phyloP scores from a whole-genome alignment of 2,329 filamentous ascomycete species.

The Fusarium sp. region DNA sequence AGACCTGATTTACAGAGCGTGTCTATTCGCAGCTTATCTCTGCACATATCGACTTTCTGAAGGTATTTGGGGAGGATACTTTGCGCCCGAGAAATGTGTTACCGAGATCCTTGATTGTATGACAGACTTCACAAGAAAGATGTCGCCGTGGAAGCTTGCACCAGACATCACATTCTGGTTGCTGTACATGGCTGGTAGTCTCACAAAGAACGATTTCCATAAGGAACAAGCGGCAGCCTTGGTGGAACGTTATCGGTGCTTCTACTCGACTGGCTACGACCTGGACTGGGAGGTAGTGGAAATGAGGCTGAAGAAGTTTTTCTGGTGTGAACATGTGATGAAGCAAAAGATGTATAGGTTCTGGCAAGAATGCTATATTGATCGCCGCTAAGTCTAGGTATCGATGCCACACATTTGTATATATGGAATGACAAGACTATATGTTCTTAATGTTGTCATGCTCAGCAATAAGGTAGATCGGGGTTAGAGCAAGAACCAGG shows the following conservation, averaged over 20 bases:
- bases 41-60: constrained; percentile 9
- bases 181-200: background rate
- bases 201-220: background rate
- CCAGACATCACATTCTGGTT: background rate
- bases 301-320: background rate
- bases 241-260: background rate
- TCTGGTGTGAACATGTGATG: background rate
- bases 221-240: background rate
- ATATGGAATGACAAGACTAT: rapidly evolving
- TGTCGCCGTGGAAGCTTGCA: constrained; percentile 3
- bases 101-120: background rate
- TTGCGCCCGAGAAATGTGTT: background rate
- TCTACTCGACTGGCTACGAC: background rate
- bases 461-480: background rate
- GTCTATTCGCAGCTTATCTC: constrained; percentile 5
- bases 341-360: rapidly evolving
- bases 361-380: background rate
- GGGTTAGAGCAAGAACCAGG: background rate
- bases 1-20: background rate
- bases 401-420: background rate
- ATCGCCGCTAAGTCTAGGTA: background rate
- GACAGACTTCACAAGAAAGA: background rate
- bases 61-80: background rate
- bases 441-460: rapidly evolving
- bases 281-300: background rate